Evolutionary conservation across 1,139 yeast species (phyloP).

Genomic region (Candida buenavistaensis): DNA sequence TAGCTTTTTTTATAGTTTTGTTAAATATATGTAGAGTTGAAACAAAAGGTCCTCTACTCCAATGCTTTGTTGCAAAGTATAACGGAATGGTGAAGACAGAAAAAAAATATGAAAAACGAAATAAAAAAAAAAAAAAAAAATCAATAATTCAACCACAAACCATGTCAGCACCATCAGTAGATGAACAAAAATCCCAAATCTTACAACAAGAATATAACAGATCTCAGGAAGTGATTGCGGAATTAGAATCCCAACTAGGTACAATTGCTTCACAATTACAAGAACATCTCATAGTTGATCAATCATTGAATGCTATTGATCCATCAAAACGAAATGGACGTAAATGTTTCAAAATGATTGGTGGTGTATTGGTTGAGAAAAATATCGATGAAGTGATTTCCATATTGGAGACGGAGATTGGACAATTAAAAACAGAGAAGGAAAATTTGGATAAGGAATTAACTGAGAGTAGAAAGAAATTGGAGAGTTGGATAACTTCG

Average conservation of each 20-base stretch:
- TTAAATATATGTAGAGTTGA: no score
- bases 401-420: constrained; percentile 60
- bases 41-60: no score
- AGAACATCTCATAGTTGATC: constrained; percentile 43
- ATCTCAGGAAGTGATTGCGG: constrained; percentile 60
- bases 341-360: constrained; percentile 90
- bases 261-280: constrained; percentile 46
- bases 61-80: no score
- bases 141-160: no score
- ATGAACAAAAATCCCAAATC: constrained; percentile 46
- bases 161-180: constrained; percentile 20
- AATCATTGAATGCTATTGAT: constrained; percentile 27
- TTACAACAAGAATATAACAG: constrained; percentile 62
- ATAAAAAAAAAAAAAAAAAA: no score
- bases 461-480: constrained; percentile 48
- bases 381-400: constrained; percentile 75
- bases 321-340: constrained; percentile 52
- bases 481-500: constrained; percentile 66
- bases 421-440: constrained; percentile 44
- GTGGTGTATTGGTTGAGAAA: constrained; percentile 87
- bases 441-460: constrained; percentile 47
- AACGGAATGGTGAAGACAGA: no score
- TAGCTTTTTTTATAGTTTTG: no score
- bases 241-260: constrained; percentile 55
- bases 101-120: no score